Percentiles rank a stretch among this genome's conserved stretches.
phyloP scores from a whole-genome alignment of 2,329 filamentous ascomycete species.

The Microcyclosporella mali region DNA sequence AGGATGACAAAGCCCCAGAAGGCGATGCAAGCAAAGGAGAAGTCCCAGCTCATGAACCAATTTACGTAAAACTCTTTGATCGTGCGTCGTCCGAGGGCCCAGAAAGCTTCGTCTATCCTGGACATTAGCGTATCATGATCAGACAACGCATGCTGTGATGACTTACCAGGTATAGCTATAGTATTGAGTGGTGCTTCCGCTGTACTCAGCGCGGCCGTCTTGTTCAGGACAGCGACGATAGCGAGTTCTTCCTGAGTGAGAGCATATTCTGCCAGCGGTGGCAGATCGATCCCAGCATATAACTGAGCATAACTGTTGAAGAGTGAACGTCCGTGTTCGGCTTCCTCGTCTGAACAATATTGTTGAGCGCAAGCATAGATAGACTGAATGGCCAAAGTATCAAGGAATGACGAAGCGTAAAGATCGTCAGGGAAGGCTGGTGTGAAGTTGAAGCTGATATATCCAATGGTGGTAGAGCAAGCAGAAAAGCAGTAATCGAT shows the following conservation, averaged over 20 bases:
- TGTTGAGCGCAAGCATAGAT: constrained; percentile 13
- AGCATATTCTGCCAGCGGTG: constrained; percentile 5
- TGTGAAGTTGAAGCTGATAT: constrained; percentile 13
- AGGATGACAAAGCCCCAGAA: constrained; percentile 38
- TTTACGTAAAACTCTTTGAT: constrained; percentile 9
- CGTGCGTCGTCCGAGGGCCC: constrained; percentile 1
- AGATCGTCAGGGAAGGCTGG: constrained; percentile 4
- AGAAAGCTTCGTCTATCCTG: constrained; percentile 12
- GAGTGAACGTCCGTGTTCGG: constrained; percentile 3
- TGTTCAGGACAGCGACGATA: constrained; percentile 7
- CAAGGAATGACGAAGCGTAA: constrained; percentile 9
- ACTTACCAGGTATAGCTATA: constrained; percentile 7
- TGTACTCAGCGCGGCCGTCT: constrained; percentile 10
- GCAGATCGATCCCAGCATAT: constrained; percentile 4
- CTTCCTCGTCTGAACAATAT: constrained; percentile 12
- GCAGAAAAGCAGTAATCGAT: constrained; percentile 12
- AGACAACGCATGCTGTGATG: neutral
- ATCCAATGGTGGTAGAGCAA: constrained; percentile 5
- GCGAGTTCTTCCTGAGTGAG: constrained; percentile 7
- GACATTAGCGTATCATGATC: neutral
- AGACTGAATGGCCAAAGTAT: constrained; percentile 12
- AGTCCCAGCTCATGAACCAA: constrained; percentile 12
- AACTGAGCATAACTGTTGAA: constrained; percentile 3
- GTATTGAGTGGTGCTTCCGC: constrained; percentile 6
- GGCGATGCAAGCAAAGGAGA: constrained; percentile 25